Percentiles rank a stretch among this genome's conserved stretches.
Evolutionary conservation across 345 rosid species (phyloP).

Genomic region (Psidium friedrichsthalianum): DNA sequence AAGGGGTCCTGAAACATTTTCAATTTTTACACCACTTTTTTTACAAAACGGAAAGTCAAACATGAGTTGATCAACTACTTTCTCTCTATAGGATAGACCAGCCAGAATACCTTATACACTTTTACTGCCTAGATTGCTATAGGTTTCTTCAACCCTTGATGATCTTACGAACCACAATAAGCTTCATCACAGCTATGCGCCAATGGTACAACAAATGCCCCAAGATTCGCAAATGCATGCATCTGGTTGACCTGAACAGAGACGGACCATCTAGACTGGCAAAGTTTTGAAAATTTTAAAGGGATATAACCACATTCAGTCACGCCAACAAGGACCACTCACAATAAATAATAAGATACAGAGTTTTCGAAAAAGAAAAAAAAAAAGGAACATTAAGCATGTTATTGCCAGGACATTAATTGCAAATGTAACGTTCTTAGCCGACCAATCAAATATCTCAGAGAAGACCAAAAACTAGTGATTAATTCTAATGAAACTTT

Average conservation of each 20-base stretch:
- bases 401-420: background rate
- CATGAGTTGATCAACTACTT: background rate
- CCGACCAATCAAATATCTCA: background rate
- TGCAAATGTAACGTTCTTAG: background rate
- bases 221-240: slow-evolving; percentile 17
- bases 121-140: slow-evolving; percentile 38
- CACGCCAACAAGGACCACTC: background rate
- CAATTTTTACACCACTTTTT: background rate
- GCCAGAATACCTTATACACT: background rate
- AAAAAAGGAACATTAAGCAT: background rate
- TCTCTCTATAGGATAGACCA: background rate
- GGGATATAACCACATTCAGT: background rate
- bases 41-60: background rate
- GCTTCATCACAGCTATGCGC: slow-evolving; percentile 37
- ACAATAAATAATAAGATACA: background rate
- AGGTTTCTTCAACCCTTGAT: slow-evolving; percentile 45
- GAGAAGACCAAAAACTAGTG: background rate
- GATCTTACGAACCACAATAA: slow-evolving; percentile 48
- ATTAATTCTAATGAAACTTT: background rate
- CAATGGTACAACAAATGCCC: slow-evolving; percentile 20
- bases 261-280: background rate
- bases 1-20: background rate
- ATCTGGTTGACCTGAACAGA: slow-evolving; percentile 29
- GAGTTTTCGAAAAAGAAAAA: background rate
- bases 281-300: background rate